These are phyloP conservation scores for Isabelozyma pseudorhagii DNA, from an alignment of 805 yeast species.

Conservation along the genomic window DNA sequence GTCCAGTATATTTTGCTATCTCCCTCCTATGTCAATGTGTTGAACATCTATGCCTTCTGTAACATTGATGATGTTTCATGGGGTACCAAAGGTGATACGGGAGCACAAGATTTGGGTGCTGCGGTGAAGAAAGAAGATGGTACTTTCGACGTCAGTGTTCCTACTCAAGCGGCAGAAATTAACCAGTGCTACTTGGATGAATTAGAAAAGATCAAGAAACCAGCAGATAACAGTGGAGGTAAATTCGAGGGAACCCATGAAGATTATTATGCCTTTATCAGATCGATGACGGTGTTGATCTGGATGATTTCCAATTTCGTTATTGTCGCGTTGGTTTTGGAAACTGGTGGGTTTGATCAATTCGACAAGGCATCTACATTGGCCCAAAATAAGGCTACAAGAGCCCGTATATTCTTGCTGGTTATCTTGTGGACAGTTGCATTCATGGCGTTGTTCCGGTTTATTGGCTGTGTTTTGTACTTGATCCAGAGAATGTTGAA, in stretches of 20 bases:
- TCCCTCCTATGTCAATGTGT: slow-evolving; percentile 52
- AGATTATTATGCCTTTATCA: slow-evolving; percentile 44
- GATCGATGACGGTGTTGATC: slow-evolving; percentile 44
- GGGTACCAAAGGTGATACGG: slow-evolving; percentile 72
- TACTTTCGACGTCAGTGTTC: slow-evolving; percentile 52
- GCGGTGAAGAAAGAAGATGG: slow-evolving; percentile 54
- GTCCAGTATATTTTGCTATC: slow-evolving; percentile 48
- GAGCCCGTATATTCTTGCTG: slow-evolving; percentile 43
- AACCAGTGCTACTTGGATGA: slow-evolving; percentile 52
- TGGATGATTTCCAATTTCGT: slow-evolving; percentile 46
- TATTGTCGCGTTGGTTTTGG: slow-evolving; percentile 38
- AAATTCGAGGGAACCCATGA: slow-evolving; percentile 30
- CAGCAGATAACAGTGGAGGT: slow-evolving; percentile 30
- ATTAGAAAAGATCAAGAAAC: slow-evolving; percentile 49
- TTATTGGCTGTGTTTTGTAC: slow-evolving; percentile 51
- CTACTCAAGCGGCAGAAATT: slow-evolving; percentile 47
- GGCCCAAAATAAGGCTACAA: slow-evolving; percentile 25
- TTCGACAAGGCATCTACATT: slow-evolving; percentile 23
- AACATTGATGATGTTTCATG: slow-evolving; percentile 71
- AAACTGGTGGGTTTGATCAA: slow-evolving; percentile 44
- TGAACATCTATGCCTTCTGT: slow-evolving; percentile 67
- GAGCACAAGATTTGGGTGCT: slow-evolving; percentile 54
- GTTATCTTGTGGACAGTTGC: slow-evolving; percentile 63
- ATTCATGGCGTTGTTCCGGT: slow-evolving; percentile 54
- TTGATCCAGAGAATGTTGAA: slow-evolving; percentile 35